Evolutionary conservation across 768 basidiomycete genomes (phyloP).

Genomic region (Tulasnella sp.): DNA sequence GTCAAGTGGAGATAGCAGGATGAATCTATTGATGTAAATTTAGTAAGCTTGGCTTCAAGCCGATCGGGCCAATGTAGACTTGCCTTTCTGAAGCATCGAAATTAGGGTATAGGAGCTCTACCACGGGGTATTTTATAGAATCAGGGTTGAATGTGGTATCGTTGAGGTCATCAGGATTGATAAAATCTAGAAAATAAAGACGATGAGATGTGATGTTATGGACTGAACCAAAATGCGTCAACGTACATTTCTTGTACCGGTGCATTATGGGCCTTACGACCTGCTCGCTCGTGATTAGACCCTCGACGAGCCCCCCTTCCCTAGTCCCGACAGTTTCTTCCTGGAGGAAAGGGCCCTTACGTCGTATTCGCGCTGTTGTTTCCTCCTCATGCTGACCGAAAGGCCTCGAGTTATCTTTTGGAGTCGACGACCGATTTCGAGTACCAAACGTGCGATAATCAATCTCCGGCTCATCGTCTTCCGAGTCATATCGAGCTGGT

Average conservation of each 20-base stretch:
- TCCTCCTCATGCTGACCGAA: slow-evolving; percentile 2
- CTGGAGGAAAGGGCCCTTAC: background rate
- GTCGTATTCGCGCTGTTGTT: background rate
- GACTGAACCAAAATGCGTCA: background rate
- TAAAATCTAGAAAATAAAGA: slow-evolving; percentile 45
- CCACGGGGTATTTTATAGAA: slow-evolving; percentile 47
- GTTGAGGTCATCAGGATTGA: slow-evolving; percentile 48
- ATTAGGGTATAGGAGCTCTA: slow-evolving; percentile 73
- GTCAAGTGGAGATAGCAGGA: slow-evolving; percentile 56
- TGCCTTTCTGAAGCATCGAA: slow-evolving; percentile 57
- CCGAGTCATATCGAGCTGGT: too few relatives aligned
- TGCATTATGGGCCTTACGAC: slow-evolving; percentile 2
- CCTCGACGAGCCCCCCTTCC: background rate
- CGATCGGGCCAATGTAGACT: slow-evolving; percentile 11
- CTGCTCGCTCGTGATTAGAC: background rate
- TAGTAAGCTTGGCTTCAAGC: background rate
- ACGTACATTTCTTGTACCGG: background rate
- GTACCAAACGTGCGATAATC: slow-evolving; percentile 10
- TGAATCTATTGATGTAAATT: slow-evolving; percentile 5
- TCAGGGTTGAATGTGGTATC: slow-evolving; percentile 57
- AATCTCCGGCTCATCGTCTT: slow-evolving; percentile 1
- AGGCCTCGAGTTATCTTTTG: background rate
- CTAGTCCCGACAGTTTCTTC: background rate
- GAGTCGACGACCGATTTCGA: background rate
- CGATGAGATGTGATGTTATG: background rate